These are phyloP conservation scores for Paramecium sonneborni DNA, from an alignment of 73 alveolate genomes.

Conservation along the genomic window DNA sequence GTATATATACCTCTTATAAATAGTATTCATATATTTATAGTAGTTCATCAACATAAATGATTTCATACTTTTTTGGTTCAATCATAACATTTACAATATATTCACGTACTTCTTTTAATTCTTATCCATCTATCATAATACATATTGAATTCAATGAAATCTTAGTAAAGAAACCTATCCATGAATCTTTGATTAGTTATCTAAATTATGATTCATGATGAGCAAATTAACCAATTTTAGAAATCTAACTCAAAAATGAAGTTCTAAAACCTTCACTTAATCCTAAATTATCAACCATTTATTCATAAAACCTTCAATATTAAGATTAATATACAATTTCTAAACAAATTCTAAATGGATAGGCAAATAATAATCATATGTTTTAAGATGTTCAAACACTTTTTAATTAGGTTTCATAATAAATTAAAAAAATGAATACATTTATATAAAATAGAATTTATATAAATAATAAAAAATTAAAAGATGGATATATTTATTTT, in stretches of 20 bases:
- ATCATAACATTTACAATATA: background rate
- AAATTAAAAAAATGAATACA: background rate
- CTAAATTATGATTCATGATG: background rate
- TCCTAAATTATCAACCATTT: background rate
- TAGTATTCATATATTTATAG: background rate
- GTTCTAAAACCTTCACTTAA: background rate
- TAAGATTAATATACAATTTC: background rate
- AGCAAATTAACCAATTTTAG: background rate
- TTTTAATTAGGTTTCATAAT: background rate
- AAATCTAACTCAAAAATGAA: slow-evolving; percentile 4
- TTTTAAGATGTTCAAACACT: background rate
- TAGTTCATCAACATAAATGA: background rate
- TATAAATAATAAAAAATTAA: background rate
- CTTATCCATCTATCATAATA: background rate
- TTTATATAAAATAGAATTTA: background rate
- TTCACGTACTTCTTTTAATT: background rate
- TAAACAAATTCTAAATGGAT: background rate
- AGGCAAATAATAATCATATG: background rate
- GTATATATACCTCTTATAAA: background rate
- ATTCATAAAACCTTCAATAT: background rate
- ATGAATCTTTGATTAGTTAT: background rate
- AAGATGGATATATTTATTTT: background rate
- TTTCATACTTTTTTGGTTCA: background rate
- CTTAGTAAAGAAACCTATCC: background rate
- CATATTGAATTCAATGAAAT: background rate